These are phyloP conservation scores for Monosporozyma yasuniensis DNA, from an alignment of 805 yeast genomes.

Conservation along the genomic window DNA sequence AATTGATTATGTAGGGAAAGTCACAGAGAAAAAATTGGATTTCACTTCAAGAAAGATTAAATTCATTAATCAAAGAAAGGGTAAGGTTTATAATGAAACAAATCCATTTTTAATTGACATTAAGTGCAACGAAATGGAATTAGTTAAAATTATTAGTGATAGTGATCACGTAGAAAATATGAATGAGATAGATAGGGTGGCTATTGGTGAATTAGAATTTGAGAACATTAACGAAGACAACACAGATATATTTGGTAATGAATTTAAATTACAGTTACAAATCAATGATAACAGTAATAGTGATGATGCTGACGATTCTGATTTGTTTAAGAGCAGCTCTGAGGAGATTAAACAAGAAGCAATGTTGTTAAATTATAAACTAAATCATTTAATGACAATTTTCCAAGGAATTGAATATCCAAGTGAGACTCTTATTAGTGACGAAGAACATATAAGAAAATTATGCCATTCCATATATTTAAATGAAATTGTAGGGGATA, in stretches of 20 bases:
- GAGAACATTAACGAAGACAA: conserved; percentile 27
- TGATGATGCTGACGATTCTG: background rate
- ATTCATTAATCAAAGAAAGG: conserved; percentile 37
- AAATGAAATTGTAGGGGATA: background rate
- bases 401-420: conserved; percentile 24
- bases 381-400: conserved; percentile 16
- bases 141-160: conserved; percentile 31
- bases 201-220: conserved; percentile 27
- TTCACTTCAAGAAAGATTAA: conserved; percentile 50
- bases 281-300: conserved; percentile 9
- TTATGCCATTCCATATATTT: conserved; percentile 1
- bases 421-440: conserved; percentile 10
- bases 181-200: conserved; percentile 1
- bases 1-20: conserved; percentile 57
- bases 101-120: conserved; percentile 64
- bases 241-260: conserved; percentile 26
- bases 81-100: background rate
- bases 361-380: conserved; percentile 14
- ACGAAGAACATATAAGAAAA: conserved; percentile 13
- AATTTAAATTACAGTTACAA: conserved; percentile 17
- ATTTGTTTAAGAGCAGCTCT: conserved; percentile 1
- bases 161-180: conserved; percentile 1
- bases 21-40: conserved; percentile 63
- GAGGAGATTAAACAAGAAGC: conserved; percentile 22
- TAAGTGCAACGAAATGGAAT: conserved; percentile 49